Percentiles rank a stretch among this genome's conserved stretches.
phyloP scores from a whole-genome alignment of 2,329 filamentous ascomycete genomes.

The Parafenestella ontariensis region DNA sequence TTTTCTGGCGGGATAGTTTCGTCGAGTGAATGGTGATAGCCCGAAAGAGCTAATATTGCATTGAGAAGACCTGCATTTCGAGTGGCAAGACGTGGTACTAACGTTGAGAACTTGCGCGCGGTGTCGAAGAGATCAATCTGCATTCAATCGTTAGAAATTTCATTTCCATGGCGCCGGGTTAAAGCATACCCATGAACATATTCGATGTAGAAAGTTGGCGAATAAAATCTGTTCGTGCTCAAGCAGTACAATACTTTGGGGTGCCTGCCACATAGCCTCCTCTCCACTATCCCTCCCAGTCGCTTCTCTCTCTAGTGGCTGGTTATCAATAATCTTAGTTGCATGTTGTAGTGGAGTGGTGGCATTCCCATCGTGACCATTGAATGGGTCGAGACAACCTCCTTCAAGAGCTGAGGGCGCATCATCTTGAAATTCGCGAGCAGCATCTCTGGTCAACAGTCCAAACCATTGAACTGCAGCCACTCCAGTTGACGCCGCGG shows the following conservation, averaged over 20 bases:
- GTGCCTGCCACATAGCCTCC: background rate
- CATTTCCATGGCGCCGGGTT: background rate
- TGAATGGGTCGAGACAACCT: background rate
- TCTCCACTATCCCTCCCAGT: background rate
- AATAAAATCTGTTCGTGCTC: background rate
- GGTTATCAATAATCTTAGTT: background rate
- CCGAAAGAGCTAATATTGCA: conserved; percentile 60
- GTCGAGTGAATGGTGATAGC: conserved; percentile 40
- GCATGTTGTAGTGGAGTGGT: background rate
- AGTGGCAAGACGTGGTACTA: conserved; percentile 26
- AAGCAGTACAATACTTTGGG: background rate
- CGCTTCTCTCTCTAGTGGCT: background rate
- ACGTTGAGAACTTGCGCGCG: background rate
- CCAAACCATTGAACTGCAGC: background rate
- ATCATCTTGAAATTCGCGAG: background rate
- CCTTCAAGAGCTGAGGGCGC: background rate
- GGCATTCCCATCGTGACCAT: background rate
- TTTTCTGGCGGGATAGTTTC: conserved; percentile 10
- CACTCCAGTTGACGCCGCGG: background rate
- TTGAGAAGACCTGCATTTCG: conserved; percentile 60
- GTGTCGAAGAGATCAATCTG: background rate
- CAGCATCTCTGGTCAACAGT: background rate
- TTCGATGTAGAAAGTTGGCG: background rate
- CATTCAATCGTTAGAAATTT: no score
- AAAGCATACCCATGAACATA: background rate